Evolutionary conservation across 495 filamentous ascomycete genomes (phyloP), one percentile per base, ranked within the genome.

Genomic region (Lentithecium fluviatile): DNA sequence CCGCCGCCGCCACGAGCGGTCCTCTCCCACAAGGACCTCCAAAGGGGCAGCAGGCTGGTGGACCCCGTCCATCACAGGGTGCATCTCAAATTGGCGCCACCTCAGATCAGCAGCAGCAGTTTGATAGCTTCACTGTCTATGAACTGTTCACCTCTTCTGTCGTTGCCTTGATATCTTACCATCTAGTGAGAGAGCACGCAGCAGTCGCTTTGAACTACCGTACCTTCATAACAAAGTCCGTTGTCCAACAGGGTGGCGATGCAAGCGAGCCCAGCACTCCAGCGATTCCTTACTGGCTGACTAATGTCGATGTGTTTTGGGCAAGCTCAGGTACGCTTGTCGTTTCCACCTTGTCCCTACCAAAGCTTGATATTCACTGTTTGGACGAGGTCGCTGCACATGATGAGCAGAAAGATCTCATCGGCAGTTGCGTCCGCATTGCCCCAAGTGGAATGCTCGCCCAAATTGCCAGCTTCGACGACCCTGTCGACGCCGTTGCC

Each of bases 131-230:
- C 13, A 45, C 58, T 37, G 62, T 70, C 11, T 70, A 71, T 56
- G 56, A 61, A 26, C 63, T 69, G 17, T 70, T 69, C 55, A 70
- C 65, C 24, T 65, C 64, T 20, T 50, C 67, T 32, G 56, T 72
- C 43, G 46, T 68, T 46, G 62, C 64, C 24, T 45, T 58, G 12
- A 45, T 73, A n/a, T 69, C 68, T 12, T 72, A 63, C 38, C 40
- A 55, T 38, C 43, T 73, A 24, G 65, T 66, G 11, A 60, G 45
- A 54, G 54, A 62, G 42, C 56, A 63, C 34, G 45, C 42, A 15
- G 58, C 58, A 17, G 42, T 69, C 45, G 65, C 71, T n/a, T 57
- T 73, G 37, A 71, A 73, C 45, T 66, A 56, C 34, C 61, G 65
- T 49, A 72, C 68, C 15, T 68, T 73, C 25, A n/a, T 72, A 47